phyloP scores from a whole-genome alignment of 2,329 filamentous ascomycete genomes.

The Coniochaeta sp. region DNA sequence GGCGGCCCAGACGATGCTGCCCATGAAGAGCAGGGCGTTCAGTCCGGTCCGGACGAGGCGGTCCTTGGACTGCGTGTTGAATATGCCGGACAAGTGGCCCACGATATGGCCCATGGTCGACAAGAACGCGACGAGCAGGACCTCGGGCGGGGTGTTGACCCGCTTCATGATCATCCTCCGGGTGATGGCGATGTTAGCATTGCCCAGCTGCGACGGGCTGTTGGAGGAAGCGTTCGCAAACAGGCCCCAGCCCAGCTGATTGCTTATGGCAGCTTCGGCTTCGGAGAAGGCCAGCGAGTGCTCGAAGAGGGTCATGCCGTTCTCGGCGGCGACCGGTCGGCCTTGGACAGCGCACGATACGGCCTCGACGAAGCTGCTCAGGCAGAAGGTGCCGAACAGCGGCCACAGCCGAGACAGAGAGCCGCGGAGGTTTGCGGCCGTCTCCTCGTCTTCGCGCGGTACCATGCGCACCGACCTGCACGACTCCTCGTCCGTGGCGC shows the following conservation, averaged over 20 bases:
- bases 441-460: constrained; percentile 42
- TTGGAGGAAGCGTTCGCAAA: constrained; percentile 42
- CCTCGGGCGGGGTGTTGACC: constrained; percentile 84
- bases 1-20: constrained; percentile 72
- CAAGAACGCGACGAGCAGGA: constrained; percentile 79
- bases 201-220: constrained; percentile 27
- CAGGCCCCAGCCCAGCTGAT: constrained; percentile 65
- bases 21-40: constrained; percentile 89
- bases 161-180: constrained; percentile 65
- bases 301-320: constrained; percentile 93
- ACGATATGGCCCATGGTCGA: constrained; percentile 83
- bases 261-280: constrained; percentile 80
- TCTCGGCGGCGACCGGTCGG: constrained; percentile 71
- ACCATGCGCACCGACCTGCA: constrained; percentile 72
- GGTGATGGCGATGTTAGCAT: constrained; percentile 44
- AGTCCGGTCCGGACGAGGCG: constrained; percentile 82
- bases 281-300: constrained; percentile 94
- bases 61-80: constrained; percentile 70
- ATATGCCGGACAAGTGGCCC: constrained; percentile 74
- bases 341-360: constrained; percentile 84
- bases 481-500: constrained; percentile 65
- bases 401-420: constrained; percentile 74
- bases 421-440: constrained; percentile 53
- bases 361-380: constrained; percentile 85
- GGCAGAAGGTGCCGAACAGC: constrained; percentile 60